Base-by-base conservation (phyloP, 768 basidiomycete species). In the Cyclocybe cylindracea region DNA sequence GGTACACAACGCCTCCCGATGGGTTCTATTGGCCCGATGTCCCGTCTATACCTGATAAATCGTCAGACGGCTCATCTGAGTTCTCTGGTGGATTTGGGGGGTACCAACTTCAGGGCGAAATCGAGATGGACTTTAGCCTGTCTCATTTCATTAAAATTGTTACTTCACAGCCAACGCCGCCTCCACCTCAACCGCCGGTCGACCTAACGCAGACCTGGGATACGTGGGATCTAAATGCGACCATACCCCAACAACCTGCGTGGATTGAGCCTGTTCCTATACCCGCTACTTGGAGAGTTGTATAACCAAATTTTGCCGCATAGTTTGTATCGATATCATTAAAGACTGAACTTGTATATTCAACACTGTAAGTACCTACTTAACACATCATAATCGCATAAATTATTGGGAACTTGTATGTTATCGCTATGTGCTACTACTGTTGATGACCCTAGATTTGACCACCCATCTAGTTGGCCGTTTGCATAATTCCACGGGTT, bases 51-150 rank as follows among this genome's bases (percentile, higher is more conserved):
- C 31, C 54, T 14, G 24, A 44, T 46, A 58, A 32, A 37, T 35
- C 40, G 9, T 50, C 57, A 13, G 33, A 38, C 10, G 16, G 48
- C 11, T n/a, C 45, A 24, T 46, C 51, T 40, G 44, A 33, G 14
- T 34, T 44, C 38, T 37, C 55, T 18, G n/a, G 10, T 2, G 47
- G 51, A 16, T 41, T 47, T 34, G 54, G 50, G 53, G 46, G 55
- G 46, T 43, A 57, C 46, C 19, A 10, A 14, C 44, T 41, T 36
- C 47, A 51, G 13, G 60, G 61, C n/a, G 69, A 68, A 24, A 59
- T 66, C 9, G 68, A 73, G 47, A 78, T 78, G 74, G 78, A 79
- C 59, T 76, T 78, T 59, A 79, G 76, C 49, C 61, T 79, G 32
- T 66, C 71, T 9, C 69, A 78, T 51, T 80, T 79, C 47, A 68